Base-by-base conservation (phyloP, 1,139 yeast genomes). In the Taphrina populina region DNA sequence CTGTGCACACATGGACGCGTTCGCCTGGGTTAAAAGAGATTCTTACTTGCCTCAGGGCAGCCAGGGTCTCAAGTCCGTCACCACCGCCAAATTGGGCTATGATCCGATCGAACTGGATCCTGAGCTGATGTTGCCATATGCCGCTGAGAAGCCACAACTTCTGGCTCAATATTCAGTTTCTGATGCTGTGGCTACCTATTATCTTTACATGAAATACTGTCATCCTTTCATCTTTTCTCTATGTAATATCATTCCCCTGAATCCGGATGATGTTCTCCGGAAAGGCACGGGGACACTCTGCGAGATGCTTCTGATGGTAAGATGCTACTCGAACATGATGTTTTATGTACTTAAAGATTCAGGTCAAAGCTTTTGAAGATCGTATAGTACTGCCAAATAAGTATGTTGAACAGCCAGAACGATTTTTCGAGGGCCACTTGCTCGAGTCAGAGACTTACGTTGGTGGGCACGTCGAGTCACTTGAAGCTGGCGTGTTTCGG, bases 251-350 rank as follows among this genome's bases (percentile, higher is more conserved):
- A 81, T 94, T 71, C 99, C 99, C 0, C 74, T 94, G 63, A 88
- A 90, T 64, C 98, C 98, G 0, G 99, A 94, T 70, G 98, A 94
- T 69, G 95, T 88, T 27, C 73, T 94, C 57, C 76, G 98, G 66
- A 94, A 94, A 69, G 99, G 99, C 67, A 94, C 99, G 0, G 99
- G 99, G 68, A 94, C 99, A 11, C 76, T 94, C 59, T 94, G 99
- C 76, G 99, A 94, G 69, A 94, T 94, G 98, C 75, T 94, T 62
- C 73, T 94, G 58, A 88, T 88, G 92, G 99, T 49, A 39, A 10
- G 24, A 15, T 15, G n/a, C 13, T n/a, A n/a, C n/a, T n/a, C n/a
- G n/a, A n/a, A n/a, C n/a, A n/a, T n/a, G n/a, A n/a, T n/a, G n/a
- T n/a, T n/a, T n/a, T n/a, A n/a, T n/a, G n/a, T n/a, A n/a, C n/a